Base-by-base conservation (phyloP, 1,139 yeast genomes). In the Debaryomyces psychrophilus region DNA sequence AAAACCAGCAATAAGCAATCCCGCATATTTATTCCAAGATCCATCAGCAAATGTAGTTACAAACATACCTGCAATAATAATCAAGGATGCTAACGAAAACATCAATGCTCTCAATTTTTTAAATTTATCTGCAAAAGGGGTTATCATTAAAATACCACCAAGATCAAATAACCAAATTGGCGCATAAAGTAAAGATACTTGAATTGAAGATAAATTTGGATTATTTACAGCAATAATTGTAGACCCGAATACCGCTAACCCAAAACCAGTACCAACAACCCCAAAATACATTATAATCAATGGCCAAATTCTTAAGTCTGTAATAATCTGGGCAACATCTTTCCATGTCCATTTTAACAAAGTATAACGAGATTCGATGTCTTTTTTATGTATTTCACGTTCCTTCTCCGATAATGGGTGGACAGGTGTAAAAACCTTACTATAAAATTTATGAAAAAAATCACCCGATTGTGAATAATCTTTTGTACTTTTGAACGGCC, bases 101-200 rank as follows among this genome's bases (percentile, higher is more conserved):
- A 87, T 76, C 9, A 78, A 54, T 1, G 86, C 84, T 43, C 96
- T 73, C 51, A 68, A 72, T 44, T 68, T 70, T 58, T 79, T 82
- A 67, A 63, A 85, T 53, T 68, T 78, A 68, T 89, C 96, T 7
- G 95, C 88, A 58, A 89, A 75, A 12, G 96, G 96, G 1, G 96
- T 88, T 47, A 89, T 68, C 14, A 84, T 61, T 37, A 89, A 62
- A 55, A 89, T 90, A 1, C 90, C 93, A n/a, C 81, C 85, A 45
- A 87, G 70, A 63, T 89, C 96, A 64, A 87, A 88, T 42, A 89
- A 69, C 96, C 96, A 89, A 57, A 90, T 89, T 31, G 96, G 96
- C 4, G 96, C 96, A 55, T 87, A 85, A 48, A 89, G 72, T 37
- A 89, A 74, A 0, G 93, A 85, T 15, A 89, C 82, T 49, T 84